Percentiles rank a stretch among this genome's conserved stretches.
Evolutionary conservation across 2,329 filamentous ascomycete genomes (phyloP).

Genomic region (Coniochaeta prunicola): DNA sequence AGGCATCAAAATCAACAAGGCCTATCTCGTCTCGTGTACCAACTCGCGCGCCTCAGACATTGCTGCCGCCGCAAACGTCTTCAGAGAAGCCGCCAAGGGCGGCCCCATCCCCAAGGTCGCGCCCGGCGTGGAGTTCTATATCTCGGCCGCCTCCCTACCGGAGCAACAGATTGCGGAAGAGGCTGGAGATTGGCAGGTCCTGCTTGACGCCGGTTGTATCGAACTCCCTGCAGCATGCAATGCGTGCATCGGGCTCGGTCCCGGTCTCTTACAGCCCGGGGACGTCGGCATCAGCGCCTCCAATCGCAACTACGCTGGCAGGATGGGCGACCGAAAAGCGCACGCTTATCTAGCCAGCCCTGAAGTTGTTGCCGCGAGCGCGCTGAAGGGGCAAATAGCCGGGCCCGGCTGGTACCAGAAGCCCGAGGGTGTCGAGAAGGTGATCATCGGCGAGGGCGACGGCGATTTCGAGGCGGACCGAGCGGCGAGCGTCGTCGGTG

Average conservation of each 20-base stretch:
- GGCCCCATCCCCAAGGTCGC: slow-evolving; percentile 64
- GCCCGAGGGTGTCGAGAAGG: slow-evolving; percentile 51
- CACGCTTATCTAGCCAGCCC: slow-evolving; percentile 84
- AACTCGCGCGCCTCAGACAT: slow-evolving; percentile 79
- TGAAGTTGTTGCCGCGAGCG: slow-evolving; percentile 87
- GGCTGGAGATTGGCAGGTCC: slow-evolving; percentile 75
- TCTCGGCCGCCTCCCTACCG: slow-evolving; percentile 73
- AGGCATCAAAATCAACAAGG: slow-evolving; percentile 73
- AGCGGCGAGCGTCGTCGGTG: slow-evolving; percentile 57
- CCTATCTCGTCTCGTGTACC: slow-evolving; percentile 86
- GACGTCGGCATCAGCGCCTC: slow-evolving; percentile 78
- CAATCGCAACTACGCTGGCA: slow-evolving; percentile 87
- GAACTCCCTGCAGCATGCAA: slow-evolving; percentile 44
- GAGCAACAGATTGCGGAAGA: slow-evolving; percentile 76
- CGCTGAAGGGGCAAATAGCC: slow-evolving; percentile 62
- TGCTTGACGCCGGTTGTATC: slow-evolving; percentile 62
- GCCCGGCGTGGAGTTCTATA: slow-evolving; percentile 74
- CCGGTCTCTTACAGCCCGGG: slow-evolving; percentile 71
- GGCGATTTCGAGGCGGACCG: slow-evolving; percentile 40
- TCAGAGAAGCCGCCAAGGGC: slow-evolving; percentile 65
- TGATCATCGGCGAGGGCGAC: neutral
- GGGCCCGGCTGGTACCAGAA: slow-evolving; percentile 74
- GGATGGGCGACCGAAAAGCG: slow-evolving; percentile 75
- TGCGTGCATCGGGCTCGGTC: slow-evolving; percentile 77
- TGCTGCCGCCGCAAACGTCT: slow-evolving; percentile 74